These are phyloP conservation scores for Hyaloscypha bicolor DNA, from an alignment of 495 filamentous ascomycete genomes.

Conservation along the genomic window DNA sequence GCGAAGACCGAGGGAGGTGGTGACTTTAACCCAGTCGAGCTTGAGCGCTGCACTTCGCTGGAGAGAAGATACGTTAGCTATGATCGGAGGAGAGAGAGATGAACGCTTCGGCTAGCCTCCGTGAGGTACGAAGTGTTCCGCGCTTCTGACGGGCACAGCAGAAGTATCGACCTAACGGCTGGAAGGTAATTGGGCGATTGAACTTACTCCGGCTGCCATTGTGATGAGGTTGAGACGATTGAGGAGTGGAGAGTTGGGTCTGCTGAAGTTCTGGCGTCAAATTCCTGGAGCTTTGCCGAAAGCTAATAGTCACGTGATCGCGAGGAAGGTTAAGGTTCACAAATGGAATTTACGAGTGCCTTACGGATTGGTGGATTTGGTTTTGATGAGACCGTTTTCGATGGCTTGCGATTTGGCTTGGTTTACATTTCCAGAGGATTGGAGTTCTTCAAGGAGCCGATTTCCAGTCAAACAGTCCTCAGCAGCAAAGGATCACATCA, in stretches of 20 bases:
- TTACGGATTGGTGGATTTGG: too few species aligned
- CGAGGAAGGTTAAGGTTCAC: too few species aligned
- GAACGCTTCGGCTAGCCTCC: conserved; percentile 9
- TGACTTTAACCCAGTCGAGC: conserved; percentile 96
- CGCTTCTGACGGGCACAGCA: background rate
- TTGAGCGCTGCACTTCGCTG: conserved; percentile 98
- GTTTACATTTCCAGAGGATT: too few species aligned
- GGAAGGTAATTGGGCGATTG: conserved; percentile 31
- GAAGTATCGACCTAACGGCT: background rate
- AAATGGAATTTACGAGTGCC: too few species aligned
- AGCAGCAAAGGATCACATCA: background rate
- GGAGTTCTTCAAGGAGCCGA: background rate
- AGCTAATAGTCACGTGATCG: conserved; percentile 22
- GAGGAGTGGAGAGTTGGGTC: conserved; percentile 46
- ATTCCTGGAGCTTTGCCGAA: conserved; percentile 11
- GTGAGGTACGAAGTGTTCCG: conserved; percentile 3
- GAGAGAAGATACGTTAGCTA: conserved; percentile 28
- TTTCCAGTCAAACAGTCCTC: background rate
- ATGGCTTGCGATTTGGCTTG: too few species aligned
- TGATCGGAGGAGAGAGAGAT: background rate
- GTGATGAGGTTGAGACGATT: conserved; percentile 52
- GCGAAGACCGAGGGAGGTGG: conserved; percentile 89
- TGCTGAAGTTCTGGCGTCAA: conserved; percentile 26
- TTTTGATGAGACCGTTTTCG: too few species aligned
- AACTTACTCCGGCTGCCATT: conserved; percentile 90